Evolutionary conservation across 768 basidiomycete species (phyloP), one percentile per base, ranked within the genome.

Genomic region (Asterophora parasitica): DNA sequence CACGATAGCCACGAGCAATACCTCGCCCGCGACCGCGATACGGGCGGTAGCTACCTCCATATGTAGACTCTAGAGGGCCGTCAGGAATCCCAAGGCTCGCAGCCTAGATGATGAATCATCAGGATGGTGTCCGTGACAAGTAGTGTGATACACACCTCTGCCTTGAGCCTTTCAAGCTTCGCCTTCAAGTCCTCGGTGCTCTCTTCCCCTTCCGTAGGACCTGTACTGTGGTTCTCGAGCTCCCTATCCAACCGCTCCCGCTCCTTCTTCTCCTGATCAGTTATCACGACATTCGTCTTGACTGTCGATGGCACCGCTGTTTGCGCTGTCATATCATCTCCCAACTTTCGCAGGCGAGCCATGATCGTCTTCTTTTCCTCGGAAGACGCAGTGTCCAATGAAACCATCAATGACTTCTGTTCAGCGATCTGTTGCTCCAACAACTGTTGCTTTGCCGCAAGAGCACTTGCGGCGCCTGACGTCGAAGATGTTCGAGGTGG

Each of bases 391-490:
- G 78, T 77, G 19, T 72, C 65, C 11, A 95, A 66, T 28, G 79
- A 78, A 6, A 75, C 75, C 82, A 96, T 86, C 48, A 97, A 70
- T 1, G 80, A 72, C 64, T 93, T 95, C 67, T 95, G 94, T 66
- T 94, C 90, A 0, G 82, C 75, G 49, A 96, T 92, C 58, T 88
- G 86, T 61, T 85, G 78, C 54, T 92, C 88, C 16, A 91, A 66
- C 32, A 84, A 70, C 50, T 84, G 79, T 58, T 88, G 86, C 62
- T 88, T 87, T 3, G 78, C 81, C 2, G 85, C 87, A 27, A 89
- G 74, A 3, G 76, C 77, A 38, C 74, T 66, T 5, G 75, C 65
- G 17, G 71, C 55, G 30, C 68, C 54, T 11, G 70, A 46, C 19
- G 70, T 37, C 15, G 66, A 54, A 0, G 64, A 52, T 60, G 79